Conservation (phyloP, 768 basidiomycete genomes). For the Termitomyces sp. region DNA sequence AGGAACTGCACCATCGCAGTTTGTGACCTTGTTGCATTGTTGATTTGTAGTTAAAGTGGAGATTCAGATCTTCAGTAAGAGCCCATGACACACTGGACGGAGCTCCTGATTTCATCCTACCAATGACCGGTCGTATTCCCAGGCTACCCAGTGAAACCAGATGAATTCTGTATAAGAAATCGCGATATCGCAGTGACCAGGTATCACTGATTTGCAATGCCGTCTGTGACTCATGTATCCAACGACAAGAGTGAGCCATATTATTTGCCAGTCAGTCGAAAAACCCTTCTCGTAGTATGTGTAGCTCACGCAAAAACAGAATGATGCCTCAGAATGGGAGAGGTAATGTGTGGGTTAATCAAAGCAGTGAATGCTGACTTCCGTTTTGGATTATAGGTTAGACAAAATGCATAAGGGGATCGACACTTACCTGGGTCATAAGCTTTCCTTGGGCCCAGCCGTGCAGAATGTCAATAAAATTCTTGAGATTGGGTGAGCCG, state of each 20-base stretch:
- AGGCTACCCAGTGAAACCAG: too few relatives aligned
- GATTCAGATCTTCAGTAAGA: too few relatives aligned
- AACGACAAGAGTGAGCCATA: not conserved
- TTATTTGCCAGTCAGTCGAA: not conserved
- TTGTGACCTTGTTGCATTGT: too few relatives aligned
- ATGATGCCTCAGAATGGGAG: not conserved
- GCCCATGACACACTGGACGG: too few relatives aligned
- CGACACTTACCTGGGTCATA: not conserved
- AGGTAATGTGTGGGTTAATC: not conserved
- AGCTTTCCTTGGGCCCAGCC: not conserved
- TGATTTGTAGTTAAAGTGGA: too few relatives aligned
- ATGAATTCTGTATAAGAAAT: not conserved
- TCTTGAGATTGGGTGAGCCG: too few relatives aligned
- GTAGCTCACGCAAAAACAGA: not conserved
- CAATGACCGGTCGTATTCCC: too few relatives aligned
- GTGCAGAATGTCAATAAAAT: too few relatives aligned
- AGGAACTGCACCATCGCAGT: too few relatives aligned
- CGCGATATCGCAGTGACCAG: too few relatives aligned
- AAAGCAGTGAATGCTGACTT: not conserved
- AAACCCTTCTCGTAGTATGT: too few relatives aligned
- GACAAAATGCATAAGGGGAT: conserved; percentile 2
- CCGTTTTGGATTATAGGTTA: not conserved
- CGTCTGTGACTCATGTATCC: not conserved
- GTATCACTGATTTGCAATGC: not conserved
- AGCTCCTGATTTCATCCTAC: too few relatives aligned